phyloP scores from a whole-genome alignment of 2,329 filamentous ascomycete genomes.

The Seiridium cupressi region DNA sequence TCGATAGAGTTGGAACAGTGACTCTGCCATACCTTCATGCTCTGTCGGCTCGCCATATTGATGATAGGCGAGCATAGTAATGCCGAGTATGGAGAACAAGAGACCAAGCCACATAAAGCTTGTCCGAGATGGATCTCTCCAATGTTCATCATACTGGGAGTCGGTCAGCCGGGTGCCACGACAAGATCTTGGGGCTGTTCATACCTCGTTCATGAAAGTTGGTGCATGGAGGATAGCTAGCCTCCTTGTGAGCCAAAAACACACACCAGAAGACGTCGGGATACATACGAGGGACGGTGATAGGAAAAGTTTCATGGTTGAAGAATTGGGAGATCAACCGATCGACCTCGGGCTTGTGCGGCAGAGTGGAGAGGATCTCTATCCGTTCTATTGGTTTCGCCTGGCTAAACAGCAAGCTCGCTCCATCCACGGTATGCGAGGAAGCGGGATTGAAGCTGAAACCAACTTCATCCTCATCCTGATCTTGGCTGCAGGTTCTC shows the following conservation, averaged over 20 bases:
- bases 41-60: constrained; percentile 51
- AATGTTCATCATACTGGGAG: constrained; percentile 47
- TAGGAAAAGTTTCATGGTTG: constrained; percentile 20
- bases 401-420: constrained; percentile 21
- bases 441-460: constrained; percentile 24
- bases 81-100: constrained; percentile 52
- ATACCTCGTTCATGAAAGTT: not conserved
- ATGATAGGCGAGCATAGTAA: constrained; percentile 51
- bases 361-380: constrained; percentile 23
- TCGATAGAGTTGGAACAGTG: constrained; percentile 46
- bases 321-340: constrained; percentile 23
- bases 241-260: not conserved
- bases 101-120: constrained; percentile 51
- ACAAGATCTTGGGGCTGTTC: not conserved
- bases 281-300: constrained; percentile 22
- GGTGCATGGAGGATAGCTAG: not conserved
- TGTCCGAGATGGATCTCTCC: constrained; percentile 43
- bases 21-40: constrained; percentile 44
- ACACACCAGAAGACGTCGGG: constrained; percentile 9
- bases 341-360: constrained; percentile 22
- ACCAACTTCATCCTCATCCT: constrained; percentile 11
- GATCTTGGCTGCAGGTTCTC: constrained; percentile 17
- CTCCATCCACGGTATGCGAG: constrained; percentile 20
- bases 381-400: constrained; percentile 20
- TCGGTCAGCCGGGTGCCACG: constrained; percentile 21